Conservation (phyloP, 257 asterid genomes). For the Solanum dulcamara region DNA sequence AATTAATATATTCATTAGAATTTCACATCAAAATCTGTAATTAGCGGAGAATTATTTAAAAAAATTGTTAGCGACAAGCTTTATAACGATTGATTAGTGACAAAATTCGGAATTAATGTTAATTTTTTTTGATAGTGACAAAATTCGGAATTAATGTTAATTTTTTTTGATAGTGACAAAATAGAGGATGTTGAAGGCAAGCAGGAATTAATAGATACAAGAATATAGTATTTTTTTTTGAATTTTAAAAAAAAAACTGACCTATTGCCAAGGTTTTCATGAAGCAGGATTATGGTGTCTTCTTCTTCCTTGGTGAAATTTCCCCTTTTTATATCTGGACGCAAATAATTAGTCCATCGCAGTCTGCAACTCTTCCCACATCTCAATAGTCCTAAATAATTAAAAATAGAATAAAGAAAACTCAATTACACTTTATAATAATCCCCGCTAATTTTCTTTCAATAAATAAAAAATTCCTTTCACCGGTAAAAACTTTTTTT, state of each 20-base stretch:
- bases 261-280: constrained; percentile 6
- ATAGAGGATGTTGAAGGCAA: background rate
- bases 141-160: background rate
- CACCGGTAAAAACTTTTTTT: background rate
- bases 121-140: background rate
- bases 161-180: background rate
- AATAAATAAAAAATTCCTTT: background rate
- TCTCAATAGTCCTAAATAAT: constrained; percentile 1
- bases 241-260: background rate
- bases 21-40: background rate
- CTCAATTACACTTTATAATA: background rate
- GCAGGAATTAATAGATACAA: too few species aligned
- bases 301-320: constrained; percentile 7
- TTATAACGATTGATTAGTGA: background rate
- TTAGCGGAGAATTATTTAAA: background rate
- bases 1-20: background rate
- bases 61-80: background rate
- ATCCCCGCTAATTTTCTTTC: background rate
- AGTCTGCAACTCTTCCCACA: constrained; percentile 10
- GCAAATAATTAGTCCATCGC: constrained; percentile 5
- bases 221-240: background rate
- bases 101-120: background rate
- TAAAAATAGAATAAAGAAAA: background rate
- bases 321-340: constrained; percentile 9
- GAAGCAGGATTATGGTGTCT: constrained; percentile 1